These are phyloP conservation scores for Dorcoceras hygrometricum DNA, from an alignment of 257 asterid genomes.

Conservation along the genomic window DNA sequence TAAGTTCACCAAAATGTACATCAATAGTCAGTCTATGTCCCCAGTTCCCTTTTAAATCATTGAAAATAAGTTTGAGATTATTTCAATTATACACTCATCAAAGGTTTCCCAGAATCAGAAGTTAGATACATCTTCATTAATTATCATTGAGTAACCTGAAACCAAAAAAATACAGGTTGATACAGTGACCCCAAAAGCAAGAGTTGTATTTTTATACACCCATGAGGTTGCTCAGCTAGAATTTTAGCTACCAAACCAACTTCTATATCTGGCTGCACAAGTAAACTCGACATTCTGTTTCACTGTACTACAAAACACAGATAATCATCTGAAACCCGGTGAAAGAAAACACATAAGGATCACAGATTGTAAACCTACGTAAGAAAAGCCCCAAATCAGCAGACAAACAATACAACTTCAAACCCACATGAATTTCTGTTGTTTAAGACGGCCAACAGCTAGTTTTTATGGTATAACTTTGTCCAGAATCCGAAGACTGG, in stretches of 20 bases:
- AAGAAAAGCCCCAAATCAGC: neutral
- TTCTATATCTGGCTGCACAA: neutral
- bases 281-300: constrained; percentile 7
- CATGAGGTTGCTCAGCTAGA: constrained; percentile 18
- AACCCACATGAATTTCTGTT: too few species aligned
- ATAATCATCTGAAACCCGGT: neutral
- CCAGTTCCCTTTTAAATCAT: too few species aligned
- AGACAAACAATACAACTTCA: too few species aligned
- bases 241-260: constrained; percentile 21
- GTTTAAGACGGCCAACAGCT: too few species aligned
- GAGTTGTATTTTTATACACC: neutral
- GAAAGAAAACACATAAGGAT: neutral
- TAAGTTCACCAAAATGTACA: too few species aligned
- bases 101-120: neutral
- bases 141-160: constrained; percentile 2
- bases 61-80: too few species aligned
- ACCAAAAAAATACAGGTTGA: constrained; percentile 11
- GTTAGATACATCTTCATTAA: neutral
- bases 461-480: too few species aligned
- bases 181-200: constrained; percentile 8
- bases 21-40: too few species aligned
- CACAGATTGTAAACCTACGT: neutral
- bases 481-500: too few species aligned
- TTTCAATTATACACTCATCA: too few species aligned
- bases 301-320: neutral